These are phyloP conservation scores for Diaporthe destruens DNA, from an alignment of 2,329 filamentous ascomycete species.

Conservation along the genomic window DNA sequence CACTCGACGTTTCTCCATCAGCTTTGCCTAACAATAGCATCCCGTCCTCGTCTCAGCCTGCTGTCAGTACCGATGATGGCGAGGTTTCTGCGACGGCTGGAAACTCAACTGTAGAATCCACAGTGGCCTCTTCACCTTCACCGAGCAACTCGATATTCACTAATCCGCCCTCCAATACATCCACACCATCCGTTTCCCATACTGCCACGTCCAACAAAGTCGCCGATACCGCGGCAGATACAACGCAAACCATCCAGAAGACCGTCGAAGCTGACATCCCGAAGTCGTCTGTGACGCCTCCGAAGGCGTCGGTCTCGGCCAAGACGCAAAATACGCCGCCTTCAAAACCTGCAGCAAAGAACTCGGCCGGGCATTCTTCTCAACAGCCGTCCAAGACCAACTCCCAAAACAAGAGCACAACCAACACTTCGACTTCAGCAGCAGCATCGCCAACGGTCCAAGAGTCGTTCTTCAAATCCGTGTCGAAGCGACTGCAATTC, in stretches of 20 bases:
- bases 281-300: constrained; percentile 34
- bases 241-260: constrained; percentile 25
- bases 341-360: constrained; percentile 21
- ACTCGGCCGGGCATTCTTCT: constrained; percentile 10
- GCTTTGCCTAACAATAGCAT: constrained; percentile 22
- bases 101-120: constrained; percentile 21
- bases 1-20: constrained; percentile 43
- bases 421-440: constrained; percentile 37
- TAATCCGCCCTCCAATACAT: neutral
- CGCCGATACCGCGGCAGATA: constrained; percentile 4
- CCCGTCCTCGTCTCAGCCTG: neutral
- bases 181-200: neutral
- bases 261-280: neutral
- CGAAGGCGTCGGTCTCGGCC: constrained; percentile 28
- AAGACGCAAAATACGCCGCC: constrained; percentile 19
- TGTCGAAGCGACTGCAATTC: constrained; percentile 91
- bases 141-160: neutral
- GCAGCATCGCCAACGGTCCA: constrained; percentile 83
- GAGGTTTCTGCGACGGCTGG: neutral
- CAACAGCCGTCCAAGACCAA: constrained; percentile 25
- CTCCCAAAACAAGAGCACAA: constrained; percentile 34
- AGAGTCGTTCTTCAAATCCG: constrained; percentile 97
- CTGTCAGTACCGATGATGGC: constrained; percentile 14
- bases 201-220: constrained; percentile 4
- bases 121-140: constrained; percentile 3